These are phyloP conservation scores for Linanthus parryae DNA, from an alignment of 148 eudicot species.

Conservation along the genomic window DNA sequence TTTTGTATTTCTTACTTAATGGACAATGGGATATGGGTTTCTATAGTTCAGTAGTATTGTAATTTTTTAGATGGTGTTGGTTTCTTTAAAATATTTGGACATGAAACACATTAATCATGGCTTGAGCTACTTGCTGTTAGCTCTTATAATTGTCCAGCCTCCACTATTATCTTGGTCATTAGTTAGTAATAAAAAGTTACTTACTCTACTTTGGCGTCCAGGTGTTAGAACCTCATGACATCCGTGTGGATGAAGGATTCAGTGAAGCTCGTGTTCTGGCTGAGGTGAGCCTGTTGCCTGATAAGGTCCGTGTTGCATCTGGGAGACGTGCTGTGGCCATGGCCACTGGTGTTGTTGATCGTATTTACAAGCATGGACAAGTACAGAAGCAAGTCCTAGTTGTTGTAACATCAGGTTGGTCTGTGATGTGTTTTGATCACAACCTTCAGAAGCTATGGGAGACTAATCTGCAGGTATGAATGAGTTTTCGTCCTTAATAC, in stretches of 20 bases:
- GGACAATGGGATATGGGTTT: too few relatives aligned
- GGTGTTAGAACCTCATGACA: slow-evolving; percentile 85
- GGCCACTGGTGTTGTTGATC: slow-evolving; percentile 84
- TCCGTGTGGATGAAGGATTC: slow-evolving; percentile 92
- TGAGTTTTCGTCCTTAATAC: neutral
- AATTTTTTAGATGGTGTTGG: too few relatives aligned
- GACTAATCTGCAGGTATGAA: slow-evolving; percentile 65
- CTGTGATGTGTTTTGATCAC: slow-evolving; percentile 97
- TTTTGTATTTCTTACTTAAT: too few relatives aligned
- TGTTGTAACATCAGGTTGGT: slow-evolving; percentile 97
- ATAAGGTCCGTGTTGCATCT: slow-evolving; percentile 82
- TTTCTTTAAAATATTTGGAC: too few relatives aligned
- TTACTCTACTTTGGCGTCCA: slow-evolving; percentile 16
- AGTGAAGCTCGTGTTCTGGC: slow-evolving; percentile 86
- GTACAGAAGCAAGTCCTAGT: slow-evolving; percentile 85
- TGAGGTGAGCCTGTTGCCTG: slow-evolving; percentile 79
- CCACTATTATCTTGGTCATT: too few relatives aligned
- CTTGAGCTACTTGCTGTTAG: too few relatives aligned
- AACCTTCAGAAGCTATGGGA: slow-evolving; percentile 96
- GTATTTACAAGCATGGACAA: slow-evolving; percentile 53
- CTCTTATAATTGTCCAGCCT: too few relatives aligned
- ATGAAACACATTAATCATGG: too few relatives aligned
- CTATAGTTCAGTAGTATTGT: too few relatives aligned
- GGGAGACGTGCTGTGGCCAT: slow-evolving; percentile 97
- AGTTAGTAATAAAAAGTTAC: too few relatives aligned